Percentiles rank a stretch among this genome's conserved stretches.
phyloP scores from a whole-genome alignment of 2,329 filamentous ascomycete genomes.

The Rhytidhysteron rufulum region DNA sequence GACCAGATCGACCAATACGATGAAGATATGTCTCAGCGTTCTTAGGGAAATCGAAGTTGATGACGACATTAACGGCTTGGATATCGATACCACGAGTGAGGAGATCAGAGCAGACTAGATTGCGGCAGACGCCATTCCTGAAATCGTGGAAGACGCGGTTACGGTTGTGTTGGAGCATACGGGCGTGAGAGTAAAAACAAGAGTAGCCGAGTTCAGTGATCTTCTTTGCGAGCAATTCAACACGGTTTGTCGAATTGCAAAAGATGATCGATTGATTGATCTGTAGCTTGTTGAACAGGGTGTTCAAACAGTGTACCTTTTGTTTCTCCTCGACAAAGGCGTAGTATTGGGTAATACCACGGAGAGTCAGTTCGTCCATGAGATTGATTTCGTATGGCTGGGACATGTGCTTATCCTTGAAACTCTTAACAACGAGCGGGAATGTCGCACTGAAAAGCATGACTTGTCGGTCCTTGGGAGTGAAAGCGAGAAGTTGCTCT shows the following conservation, averaged over 20 bases:
- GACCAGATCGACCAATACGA: conserved; percentile 94
- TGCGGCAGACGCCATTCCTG: conserved; percentile 94
- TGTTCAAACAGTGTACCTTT: conserved; percentile 98
- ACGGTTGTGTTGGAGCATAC: conserved; percentile 94
- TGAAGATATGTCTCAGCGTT: conserved; percentile 99
- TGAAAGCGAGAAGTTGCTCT: conserved; percentile 90
- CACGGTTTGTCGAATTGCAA: conserved; percentile 98
- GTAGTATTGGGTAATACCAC: conserved; percentile 98
- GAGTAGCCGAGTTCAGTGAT: conserved; percentile 99
- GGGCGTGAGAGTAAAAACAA: conserved; percentile 98
- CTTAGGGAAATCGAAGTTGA: conserved; percentile 99
- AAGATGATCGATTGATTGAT: conserved; percentile 99
- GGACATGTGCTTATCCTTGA: conserved; percentile 97
- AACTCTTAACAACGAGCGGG: conserved; percentile 92
- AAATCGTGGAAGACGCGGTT: conserved; percentile 99
- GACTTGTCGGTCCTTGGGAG: conserved; percentile 95
- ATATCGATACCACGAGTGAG: conserved; percentile 99
- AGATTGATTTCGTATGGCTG: conserved; percentile 98
- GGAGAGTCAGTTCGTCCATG: conserved; percentile 97
- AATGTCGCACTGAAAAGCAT: conserved; percentile 99
- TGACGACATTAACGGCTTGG: conserved; percentile 97
- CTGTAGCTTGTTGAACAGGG: conserved; percentile 96
- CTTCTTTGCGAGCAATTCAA: conserved; percentile 96
- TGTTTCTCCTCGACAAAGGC: conserved; percentile 99
- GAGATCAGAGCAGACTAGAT: conserved; percentile 95